Base-by-base conservation (phyloP, 306 rosid genomes). In the Quillaja saponaria region DNA sequence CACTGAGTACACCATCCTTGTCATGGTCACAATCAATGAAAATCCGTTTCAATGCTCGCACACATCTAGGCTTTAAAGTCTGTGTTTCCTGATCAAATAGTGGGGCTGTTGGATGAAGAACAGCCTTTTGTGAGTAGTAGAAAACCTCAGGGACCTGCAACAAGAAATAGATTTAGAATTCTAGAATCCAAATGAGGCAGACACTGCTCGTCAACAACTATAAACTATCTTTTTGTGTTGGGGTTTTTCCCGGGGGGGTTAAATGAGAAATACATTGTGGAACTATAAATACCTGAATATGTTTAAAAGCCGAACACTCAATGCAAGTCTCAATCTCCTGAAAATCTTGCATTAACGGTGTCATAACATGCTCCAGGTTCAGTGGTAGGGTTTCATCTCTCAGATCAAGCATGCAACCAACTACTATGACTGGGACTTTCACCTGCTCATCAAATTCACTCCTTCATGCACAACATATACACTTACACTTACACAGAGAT, bases 291-390 rank as follows among this genome's bases (percentile, higher is more conserved):
- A 92, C 99, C 96, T 94, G 99, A 65, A 94, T 94, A 72, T 78
- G 96, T 79, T 85, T 94, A 55, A 67, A 53, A 51, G 99, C 94
- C 10, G 99, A 94, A 71, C 99, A 94, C 73, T 94, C 99, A 0
- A 94, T 94, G 78, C 99, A 94, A 58, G 99, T 94, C 75, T 94
- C 99, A 81, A 94, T 94, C 81, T 94, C 97, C 45, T 96, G 96
- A 72, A 94, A 94, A 58, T 94, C 96, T 75, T 94, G 97, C 99
- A 94, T 94, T 72, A 94, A 89, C 42, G 99, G 99, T 20, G 99
- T 86, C 99, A 94, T 94, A 77, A 87, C 97, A 71, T 79, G 91
- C 67, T 94, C 99, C 69, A 94, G 71, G 90, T 95, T 94, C 75
- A 87, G 80, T 63, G 83, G 95, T 75, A 83, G 95, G 73, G 74